Evolutionary conservation across 805 yeast species (phyloP).

Genomic region (fission yeast (Schizosaccharomyces pombe)): DNA sequence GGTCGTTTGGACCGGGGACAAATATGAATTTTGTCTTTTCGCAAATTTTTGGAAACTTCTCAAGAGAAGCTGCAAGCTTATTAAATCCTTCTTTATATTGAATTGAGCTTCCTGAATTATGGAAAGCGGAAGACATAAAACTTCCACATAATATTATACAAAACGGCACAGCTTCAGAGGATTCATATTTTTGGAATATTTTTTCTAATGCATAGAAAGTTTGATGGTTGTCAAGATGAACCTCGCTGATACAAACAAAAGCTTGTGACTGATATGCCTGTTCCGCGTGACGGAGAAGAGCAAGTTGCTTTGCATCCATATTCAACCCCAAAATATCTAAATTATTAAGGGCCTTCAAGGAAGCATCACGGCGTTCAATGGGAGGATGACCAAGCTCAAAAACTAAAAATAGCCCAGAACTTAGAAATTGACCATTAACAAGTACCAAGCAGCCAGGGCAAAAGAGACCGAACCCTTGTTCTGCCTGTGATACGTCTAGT

Average conservation of each 20-base stretch:
- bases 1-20: slow-evolving; percentile 80
- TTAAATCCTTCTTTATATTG: slow-evolving; percentile 36
- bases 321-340: slow-evolving; percentile 43
- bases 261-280: slow-evolving; percentile 28
- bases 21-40: slow-evolving; percentile 36
- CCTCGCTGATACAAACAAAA: slow-evolving; percentile 51
- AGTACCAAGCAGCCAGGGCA: slow-evolving; percentile 56
- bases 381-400: slow-evolving; percentile 69
- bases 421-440: slow-evolving; percentile 63
- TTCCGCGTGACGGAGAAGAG: slow-evolving; percentile 34
- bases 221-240: slow-evolving; percentile 36
- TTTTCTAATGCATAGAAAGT: slow-evolving; percentile 42
- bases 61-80: slow-evolving; percentile 39
- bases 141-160: slow-evolving; percentile 67
- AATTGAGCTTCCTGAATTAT: slow-evolving; percentile 30
- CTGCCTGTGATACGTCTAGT: slow-evolving; percentile 28
- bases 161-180: slow-evolving; percentile 28
- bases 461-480: slow-evolving; percentile 38
- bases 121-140: slow-evolving; percentile 43
- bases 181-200: slow-evolving; percentile 31
- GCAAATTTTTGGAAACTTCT: slow-evolving; percentile 32
- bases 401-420: slow-evolving; percentile 38
- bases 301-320: slow-evolving; percentile 35
- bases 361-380: slow-evolving; percentile 44
- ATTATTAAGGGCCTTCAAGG: slow-evolving; percentile 54